Evolutionary conservation across 208 protist species (phyloP).

Genomic region (Acanthamoeba lenticulata): DNA sequence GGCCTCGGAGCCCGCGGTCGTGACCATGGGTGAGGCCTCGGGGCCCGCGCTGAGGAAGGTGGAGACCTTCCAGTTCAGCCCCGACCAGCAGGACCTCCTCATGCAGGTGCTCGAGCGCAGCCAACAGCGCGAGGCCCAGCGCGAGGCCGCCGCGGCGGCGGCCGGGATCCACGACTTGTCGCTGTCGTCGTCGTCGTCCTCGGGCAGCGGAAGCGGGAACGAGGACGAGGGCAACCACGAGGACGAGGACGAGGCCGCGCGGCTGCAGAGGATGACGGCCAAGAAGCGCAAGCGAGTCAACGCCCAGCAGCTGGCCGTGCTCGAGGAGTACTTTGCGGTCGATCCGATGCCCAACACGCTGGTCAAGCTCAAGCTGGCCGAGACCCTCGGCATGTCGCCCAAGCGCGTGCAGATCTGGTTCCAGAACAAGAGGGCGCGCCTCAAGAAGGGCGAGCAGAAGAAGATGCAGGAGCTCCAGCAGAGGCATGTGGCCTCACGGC

Average conservation of each 20-base stretch:
- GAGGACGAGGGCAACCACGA: neutral
- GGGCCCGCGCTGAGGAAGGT: neutral
- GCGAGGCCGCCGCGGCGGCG: neutral
- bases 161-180: neutral
- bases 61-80: neutral
- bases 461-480: conserved; percentile 7
- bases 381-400: conserved; percentile 7
- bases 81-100: neutral
- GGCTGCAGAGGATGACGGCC: neutral
- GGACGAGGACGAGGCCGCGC: neutral
- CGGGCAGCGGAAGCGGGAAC: too few species aligned
- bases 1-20: too few species aligned
- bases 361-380: neutral
- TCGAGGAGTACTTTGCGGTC: neutral
- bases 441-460: conserved; percentile 25
- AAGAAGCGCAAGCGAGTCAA: conserved; percentile 11
- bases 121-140: neutral
- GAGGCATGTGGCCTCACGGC: neutral
- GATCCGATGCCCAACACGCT: conserved; percentile 1
- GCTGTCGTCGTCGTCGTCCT: neutral
- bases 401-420: conserved; percentile 37
- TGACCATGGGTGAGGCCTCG: too few species aligned
- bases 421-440: neutral
- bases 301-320: conserved; percentile 2
- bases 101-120: neutral